Evolutionary conservation across 306 rosid species (phyloP).

Genomic region (Mimosa pudica): DNA sequence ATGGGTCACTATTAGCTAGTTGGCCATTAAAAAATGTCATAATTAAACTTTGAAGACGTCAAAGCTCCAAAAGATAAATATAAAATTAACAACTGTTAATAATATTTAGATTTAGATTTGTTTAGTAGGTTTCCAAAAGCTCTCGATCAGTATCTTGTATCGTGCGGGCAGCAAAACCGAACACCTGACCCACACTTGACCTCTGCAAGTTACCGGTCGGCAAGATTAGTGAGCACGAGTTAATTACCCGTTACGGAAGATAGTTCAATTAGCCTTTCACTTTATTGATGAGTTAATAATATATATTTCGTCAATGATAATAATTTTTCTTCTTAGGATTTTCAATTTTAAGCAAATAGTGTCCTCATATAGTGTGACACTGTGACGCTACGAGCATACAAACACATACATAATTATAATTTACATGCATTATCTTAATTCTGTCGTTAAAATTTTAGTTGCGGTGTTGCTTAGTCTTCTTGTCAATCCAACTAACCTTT

Average conservation of each 20-base stretch:
- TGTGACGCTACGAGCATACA: not conserved
- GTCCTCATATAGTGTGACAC: too few species aligned
- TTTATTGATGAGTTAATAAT: not conserved
- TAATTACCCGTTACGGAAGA: not conserved
- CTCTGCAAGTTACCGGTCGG: constrained; percentile 9
- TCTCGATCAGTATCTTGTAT: not conserved
- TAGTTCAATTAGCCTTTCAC: not conserved
- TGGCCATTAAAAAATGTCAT: not conserved
- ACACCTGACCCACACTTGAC: constrained; percentile 13
- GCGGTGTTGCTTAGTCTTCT: not conserved
- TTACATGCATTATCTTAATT: not conserved
- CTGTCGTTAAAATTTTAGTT: not conserved
- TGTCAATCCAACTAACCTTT: not conserved
- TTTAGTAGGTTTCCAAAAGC: not conserved
- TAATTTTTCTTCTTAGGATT: too few species aligned
- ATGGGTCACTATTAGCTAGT: not conserved
- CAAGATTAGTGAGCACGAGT: not conserved
- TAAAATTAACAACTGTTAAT: not conserved
- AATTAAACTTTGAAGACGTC: not conserved
- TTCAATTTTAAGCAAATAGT: not conserved
- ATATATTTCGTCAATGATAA: too few species aligned
- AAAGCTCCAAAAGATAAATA: not conserved
- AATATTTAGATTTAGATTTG: not conserved
- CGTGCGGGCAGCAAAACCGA: not conserved
- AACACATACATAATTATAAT: too few species aligned